Base-by-base conservation (phyloP, 352 stramenopile species). In the Globisporangium parvum region DNA sequence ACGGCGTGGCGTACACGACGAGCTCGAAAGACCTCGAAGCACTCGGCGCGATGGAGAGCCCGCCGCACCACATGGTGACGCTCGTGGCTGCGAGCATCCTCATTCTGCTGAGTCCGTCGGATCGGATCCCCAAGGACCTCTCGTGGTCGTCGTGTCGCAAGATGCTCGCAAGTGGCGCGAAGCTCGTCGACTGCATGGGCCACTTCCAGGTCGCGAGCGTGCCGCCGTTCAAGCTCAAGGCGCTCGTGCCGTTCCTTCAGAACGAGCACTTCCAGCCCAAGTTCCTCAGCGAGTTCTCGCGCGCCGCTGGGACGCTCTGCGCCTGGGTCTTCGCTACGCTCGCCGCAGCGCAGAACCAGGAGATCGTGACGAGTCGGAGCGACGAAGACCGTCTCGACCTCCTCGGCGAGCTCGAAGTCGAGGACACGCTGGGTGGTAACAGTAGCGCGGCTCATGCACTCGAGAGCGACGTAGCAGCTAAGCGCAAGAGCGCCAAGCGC, bases 261-360 rank as follows among this genome's bases (percentile, higher is more conserved):
- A 89, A 88, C 59, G 73, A 85, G 31, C 71, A 87, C 54, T 90
- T 87, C 52, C 63, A 87, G n/a, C 79, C 81, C 3, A 70, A 69
- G 3, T 81, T 82, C 42, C 67, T 92, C 6, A 59, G 63, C n/a
- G 60, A 74, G 15, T 74, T 81, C 28, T 88, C 77, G 0, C 60
- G 47, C 44, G 66, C 73, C 2, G 79, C 77, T 0, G 80, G 75
- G 21, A 73, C 62, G 24, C 44, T 92, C 33, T 89, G 81, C 46
- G 81, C 81, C 0, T 91, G 81, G 81, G 67, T 90, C 9, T 73
- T 88, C 14, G 64, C 65, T 2, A 67, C 71, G 5, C 56, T 87
- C 28, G 62, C 59, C 2, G 58, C 45, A 9, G 71, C 70, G 8
- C 71, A 83, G 44, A 55, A 71, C 20, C 69, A 76, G 41, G 72